Conservation (phyloP, 2,329 filamentous ascomycete species). For the Penicillium decumbens region DNA sequence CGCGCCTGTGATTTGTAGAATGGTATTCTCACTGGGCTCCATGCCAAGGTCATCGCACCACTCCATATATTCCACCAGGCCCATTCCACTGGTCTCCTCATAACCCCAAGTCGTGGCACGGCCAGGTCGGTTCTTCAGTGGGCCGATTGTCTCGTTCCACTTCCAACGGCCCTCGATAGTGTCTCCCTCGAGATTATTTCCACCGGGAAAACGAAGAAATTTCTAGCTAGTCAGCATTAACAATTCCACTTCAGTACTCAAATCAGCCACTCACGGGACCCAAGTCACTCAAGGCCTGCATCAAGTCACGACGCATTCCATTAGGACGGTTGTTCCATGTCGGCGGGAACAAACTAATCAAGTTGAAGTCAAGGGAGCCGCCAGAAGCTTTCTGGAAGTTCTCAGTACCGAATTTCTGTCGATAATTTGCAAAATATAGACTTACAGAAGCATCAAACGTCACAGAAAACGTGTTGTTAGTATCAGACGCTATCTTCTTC, state of each 20-base stretch:
- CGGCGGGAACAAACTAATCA: constrained; percentile 52
- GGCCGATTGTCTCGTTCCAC: constrained; percentile 52
- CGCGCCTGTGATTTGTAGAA: too few species aligned
- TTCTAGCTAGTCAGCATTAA: constrained; percentile 21
- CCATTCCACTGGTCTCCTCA: constrained; percentile 43
- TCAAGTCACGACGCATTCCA: constrained; percentile 49
- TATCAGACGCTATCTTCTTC: constrained; percentile 20
- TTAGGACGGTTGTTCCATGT: constrained; percentile 53
- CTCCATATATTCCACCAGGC: constrained; percentile 47
- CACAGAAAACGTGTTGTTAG: constrained; percentile 51
- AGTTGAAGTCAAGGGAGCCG: constrained; percentile 47
- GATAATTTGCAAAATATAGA: not conserved
- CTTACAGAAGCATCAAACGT: constrained; percentile 45
- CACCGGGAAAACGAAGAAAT: constrained; percentile 51
- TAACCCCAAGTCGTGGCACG: constrained; percentile 42
- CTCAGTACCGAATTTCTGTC: not conserved
- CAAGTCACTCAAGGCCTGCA: constrained; percentile 37
- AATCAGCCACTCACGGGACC: constrained; percentile 16
- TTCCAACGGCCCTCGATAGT: constrained; percentile 41
- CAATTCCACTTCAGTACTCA: too few species aligned
- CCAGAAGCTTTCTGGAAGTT: constrained; percentile 30
- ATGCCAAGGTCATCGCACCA: constrained; percentile 47
- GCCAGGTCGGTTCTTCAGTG: constrained; percentile 46
- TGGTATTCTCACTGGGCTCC: constrained; percentile 29
- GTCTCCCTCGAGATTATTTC: constrained; percentile 48